Base-by-base conservation (phyloP, 2,329 filamentous ascomycete genomes). In the Verticillium nubilum region DNA sequence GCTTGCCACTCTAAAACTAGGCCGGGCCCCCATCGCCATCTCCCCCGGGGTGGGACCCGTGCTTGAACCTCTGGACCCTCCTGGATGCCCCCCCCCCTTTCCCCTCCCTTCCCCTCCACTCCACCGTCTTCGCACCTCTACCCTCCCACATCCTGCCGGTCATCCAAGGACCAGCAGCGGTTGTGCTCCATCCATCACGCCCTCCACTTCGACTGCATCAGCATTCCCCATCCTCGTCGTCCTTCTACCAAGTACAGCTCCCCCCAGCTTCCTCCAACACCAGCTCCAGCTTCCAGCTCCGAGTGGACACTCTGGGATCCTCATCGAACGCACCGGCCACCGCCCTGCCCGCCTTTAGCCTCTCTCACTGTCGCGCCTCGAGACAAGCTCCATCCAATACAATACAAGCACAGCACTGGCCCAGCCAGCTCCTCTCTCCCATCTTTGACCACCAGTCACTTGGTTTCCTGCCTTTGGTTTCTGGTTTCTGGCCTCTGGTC, bases 401-500 rank as follows among this genome's bases (percentile, higher is more conserved):
- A 12, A 19, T 52, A 5, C 42, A 19, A 19, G 27, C 50, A 53
- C 50, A 53, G 23, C 50, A 53, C n/a, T 53, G 25, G n/a, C 50
- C 27, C 6, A 27, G 17, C 54, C 35, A 15, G 19, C 19, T 13
- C 28, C 19, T 19, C 17, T 56, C 60, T 58, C 58, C 62, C n/a
- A n/a, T n/a, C n/a, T n/a, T n/a, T n/a, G n/a, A n/a, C n/a, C n/a
- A n/a, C n/a, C n/a, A n/a, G n/a, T n/a, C n/a, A n/a, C n/a, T n/a
- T n/a, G n/a, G n/a, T n/a, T n/a, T 23, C 33, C 33, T 2, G 33
- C 15, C 17, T 37, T n/a, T 37, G 33, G 33, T n/a, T 61, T 63
- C 60, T 31, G 33, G 33, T 37, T 31, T 31, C 33, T 37, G 33
- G 33, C n/a, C 29, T 3, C 7, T 63, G 60, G 60, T 64, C 61